Evolutionary conservation across 257 asterid genomes (phyloP).

Genomic region (Penstemon newberryi): DNA sequence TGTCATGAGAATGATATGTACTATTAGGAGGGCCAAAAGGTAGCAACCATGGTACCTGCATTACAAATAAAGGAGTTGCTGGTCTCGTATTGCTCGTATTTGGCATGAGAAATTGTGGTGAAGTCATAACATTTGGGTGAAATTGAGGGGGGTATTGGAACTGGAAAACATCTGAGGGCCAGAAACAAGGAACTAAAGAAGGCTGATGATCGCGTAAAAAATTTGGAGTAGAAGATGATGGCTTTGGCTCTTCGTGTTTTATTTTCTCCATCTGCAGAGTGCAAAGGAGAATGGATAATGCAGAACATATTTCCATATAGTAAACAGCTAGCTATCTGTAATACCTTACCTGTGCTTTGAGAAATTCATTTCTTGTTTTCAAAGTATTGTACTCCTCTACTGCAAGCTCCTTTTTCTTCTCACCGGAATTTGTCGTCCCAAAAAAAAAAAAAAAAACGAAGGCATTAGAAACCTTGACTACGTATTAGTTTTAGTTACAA

Average conservation of each 20-base stretch:
- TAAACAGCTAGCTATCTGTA: background rate
- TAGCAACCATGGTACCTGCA: conserved; percentile 60
- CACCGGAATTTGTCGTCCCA: conserved; percentile 17
- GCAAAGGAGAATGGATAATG: background rate
- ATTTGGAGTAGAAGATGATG: conserved; percentile 26
- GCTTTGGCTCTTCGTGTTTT: conserved; percentile 27
- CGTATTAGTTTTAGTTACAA: background rate
- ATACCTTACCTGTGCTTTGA: conserved; percentile 47
- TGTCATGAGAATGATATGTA: conserved; percentile 15
- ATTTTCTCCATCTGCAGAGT: conserved; percentile 45
- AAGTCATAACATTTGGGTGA: conserved; percentile 20
- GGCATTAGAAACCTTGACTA: background rate
- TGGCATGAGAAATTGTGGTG: conserved; percentile 31
- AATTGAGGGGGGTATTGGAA: conserved; percentile 27
- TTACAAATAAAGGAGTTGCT: conserved; percentile 41
- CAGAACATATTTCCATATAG: background rate
- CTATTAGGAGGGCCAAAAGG: conserved; percentile 33
- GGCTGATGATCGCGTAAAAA: conserved; percentile 36
- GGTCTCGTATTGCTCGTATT: conserved; percentile 25
- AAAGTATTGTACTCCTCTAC: conserved; percentile 37
- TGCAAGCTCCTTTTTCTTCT: conserved; percentile 64
- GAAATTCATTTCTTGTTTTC: conserved; percentile 42
- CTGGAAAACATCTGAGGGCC: conserved; percentile 40
- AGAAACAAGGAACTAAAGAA: conserved; percentile 44
- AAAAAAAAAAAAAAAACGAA: conserved; percentile 1